These are phyloP conservation scores for Podospora anserina DNA, from an alignment of 495 filamentous ascomycete species.

Conservation along the genomic window DNA sequence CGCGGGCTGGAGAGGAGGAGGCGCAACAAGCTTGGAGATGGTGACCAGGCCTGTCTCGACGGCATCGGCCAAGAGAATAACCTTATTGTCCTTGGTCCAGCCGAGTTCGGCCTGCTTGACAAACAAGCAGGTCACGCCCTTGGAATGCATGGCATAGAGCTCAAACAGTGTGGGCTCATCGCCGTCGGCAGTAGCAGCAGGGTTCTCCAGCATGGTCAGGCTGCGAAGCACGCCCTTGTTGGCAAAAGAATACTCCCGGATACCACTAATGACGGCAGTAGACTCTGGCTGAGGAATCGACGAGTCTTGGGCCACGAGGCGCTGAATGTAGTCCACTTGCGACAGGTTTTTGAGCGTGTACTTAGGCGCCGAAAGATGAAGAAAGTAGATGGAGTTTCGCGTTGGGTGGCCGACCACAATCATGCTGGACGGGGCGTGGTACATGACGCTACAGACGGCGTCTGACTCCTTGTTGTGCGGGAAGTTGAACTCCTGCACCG, in stretches of 20 bases:
- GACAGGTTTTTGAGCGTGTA: conserved; percentile 77
- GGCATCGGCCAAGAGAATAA: conserved; percentile 71
- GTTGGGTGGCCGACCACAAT: conserved; percentile 94
- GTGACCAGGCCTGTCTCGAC: conserved; percentile 58
- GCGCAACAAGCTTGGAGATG: conserved; percentile 45
- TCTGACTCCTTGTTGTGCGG: conserved; percentile 96
- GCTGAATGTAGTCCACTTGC: conserved; percentile 81
- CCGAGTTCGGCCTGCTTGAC: conserved; percentile 86
- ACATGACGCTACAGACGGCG: conserved; percentile 92
- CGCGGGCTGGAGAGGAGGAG: conserved; percentile 33
- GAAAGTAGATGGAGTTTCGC: conserved; percentile 94
- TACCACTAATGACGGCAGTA: conserved; percentile 92
- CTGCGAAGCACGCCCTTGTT: conserved; percentile 87
- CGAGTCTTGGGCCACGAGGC: conserved; percentile 67
- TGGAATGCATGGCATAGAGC: conserved; percentile 95
- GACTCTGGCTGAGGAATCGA: conserved; percentile 79
- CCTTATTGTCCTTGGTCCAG: conserved; percentile 82
- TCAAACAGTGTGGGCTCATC: conserved; percentile 72
- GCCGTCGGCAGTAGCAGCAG: conserved; percentile 49
- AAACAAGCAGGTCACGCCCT: conserved; percentile 80
- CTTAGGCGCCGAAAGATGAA: conserved; percentile 87
- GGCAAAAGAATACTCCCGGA: conserved; percentile 88
- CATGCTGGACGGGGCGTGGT: conserved; percentile 84
- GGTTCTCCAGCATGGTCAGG: conserved; percentile 73
- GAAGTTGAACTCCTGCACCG: conserved; percentile 94